Base-by-base conservation (phyloP, 306 rosid species). In the Sindora glabra region DNA sequence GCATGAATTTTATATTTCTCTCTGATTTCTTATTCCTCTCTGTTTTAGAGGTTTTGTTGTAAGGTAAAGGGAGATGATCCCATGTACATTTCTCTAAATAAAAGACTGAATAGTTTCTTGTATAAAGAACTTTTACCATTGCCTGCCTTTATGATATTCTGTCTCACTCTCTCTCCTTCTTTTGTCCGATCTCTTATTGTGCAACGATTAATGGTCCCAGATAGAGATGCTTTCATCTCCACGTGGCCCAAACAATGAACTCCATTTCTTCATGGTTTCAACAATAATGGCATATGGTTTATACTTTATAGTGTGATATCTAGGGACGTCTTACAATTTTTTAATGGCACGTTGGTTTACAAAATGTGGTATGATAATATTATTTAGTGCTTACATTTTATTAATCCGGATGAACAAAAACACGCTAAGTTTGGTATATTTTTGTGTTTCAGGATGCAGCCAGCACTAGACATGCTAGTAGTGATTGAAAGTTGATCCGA, bases 21-120 rank as follows among this genome's bases (percentile, higher is more conserved):
- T 50, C 61, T 64, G 72, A 75, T 82, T 69, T 70, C 16, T 29
- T 0, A n/a, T 3, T 59, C 49, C 73, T 71, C 53, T 41, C 44
- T 61, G 3, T 13, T 32, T 22, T 52, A 4, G 8, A n/a, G 48
- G 52, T 49, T 68, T 72, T 47, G 21, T 40, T 52, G 40, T 5
- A 48, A 32, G 64, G 47, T 68, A 68, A 73, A 68, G 71, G 51
- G 29, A 64, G 0, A 64, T 78, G 79, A 70, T 34, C 79, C 79
- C 52, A 2, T 25, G 11, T 21, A 49, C 40, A 33, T 49, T 29
- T 19, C 32, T 44, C 1, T 40, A 34, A 62, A 38, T 25, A 17
- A 10, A n/a, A 55, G 17, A 26, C 48, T 10, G 5, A 53, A 18
- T 51, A 27, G 53, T 19, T 26, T 51, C 41, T 36, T 66, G 16